Evolutionary conservation across 805 yeast genomes (phyloP), one percentile per base, ranked within the genome.

Genomic region (Lipomyces lipofer): DNA sequence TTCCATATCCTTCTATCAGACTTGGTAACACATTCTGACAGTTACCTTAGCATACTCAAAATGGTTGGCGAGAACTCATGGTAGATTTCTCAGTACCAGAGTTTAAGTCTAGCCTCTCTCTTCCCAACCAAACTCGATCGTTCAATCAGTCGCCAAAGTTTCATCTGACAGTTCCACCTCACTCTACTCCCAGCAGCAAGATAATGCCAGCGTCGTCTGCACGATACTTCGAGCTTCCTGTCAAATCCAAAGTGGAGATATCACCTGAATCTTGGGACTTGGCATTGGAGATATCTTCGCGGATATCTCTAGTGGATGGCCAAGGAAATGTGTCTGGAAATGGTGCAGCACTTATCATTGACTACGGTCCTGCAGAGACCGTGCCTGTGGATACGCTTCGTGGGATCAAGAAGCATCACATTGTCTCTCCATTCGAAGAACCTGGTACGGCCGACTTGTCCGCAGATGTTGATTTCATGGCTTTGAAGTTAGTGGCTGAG

Each of bases 381-480:
- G 74, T 86, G 12, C 96, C 95, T 2, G 78, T 79, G n/a, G 81
- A 84, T 63, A 76, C 90, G 0, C 73, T 88, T 32, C 74, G 96
- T 30, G 96, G 89, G 0, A 87, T 88, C 57, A 75, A 78, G 62
- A 73, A 81, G 59, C 95, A 88, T 67, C 78, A 80, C 61, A 78
- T 88, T 63, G 91, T 85, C 0, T 80, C 84, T 21, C 95, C 96
- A 1, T 84, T 86, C 55, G 73, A 68, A n/a, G 75, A 75, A 12
- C 94, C 94, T 0, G 96, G 96, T 1, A 78, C 81, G 32, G 91
- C 86, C 2, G 96, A 88, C 71, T 73, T 88, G 28, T 86, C 95
- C 0, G 84, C 85, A 0, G 95, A 88, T 66, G 96, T 88, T 10
- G 96, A 88, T 67, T 88, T 88, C 66, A 77, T 75, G 27, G 84